Percentiles rank a stretch among this genome's conserved stretches.
Evolutionary conservation across 2,329 filamentous ascomycete genomes (phyloP).

Genomic region (Neoascochyta sp.): DNA sequence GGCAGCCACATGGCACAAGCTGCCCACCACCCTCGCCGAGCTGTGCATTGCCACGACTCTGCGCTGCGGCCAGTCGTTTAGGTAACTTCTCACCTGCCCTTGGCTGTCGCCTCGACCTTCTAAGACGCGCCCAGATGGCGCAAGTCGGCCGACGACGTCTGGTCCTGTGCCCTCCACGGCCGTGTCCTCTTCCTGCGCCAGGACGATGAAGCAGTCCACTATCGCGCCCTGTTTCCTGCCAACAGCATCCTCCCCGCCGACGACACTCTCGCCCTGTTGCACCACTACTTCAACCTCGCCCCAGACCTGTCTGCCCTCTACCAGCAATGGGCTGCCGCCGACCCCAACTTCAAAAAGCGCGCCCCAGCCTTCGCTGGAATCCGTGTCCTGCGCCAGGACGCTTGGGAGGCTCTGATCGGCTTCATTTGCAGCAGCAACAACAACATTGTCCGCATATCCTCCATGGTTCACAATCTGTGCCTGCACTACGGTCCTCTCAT

Average conservation of each 20-base stretch:
- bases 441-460: slow-evolving; percentile 89
- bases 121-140: slow-evolving; percentile 63
- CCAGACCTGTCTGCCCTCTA: slow-evolving; percentile 76
- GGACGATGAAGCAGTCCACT: slow-evolving; percentile 73
- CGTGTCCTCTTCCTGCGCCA: slow-evolving; percentile 83
- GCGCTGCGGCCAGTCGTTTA: slow-evolving; percentile 90
- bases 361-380: slow-evolving; percentile 87
- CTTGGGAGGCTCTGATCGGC: slow-evolving; percentile 88
- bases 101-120: slow-evolving; percentile 1
- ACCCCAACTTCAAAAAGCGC: slow-evolving; percentile 83
- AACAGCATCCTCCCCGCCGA: slow-evolving; percentile 43
- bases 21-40: slow-evolving; percentile 78
- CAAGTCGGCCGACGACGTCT: slow-evolving; percentile 73
- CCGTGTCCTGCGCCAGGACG: slow-evolving; percentile 87
- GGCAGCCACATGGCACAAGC: slow-evolving; percentile 81
- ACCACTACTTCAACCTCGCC: slow-evolving; percentile 81
- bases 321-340: slow-evolving; percentile 77
- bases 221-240: slow-evolving; percentile 62
- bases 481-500: slow-evolving; percentile 76
- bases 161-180: slow-evolving; percentile 83
- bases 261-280: slow-evolving; percentile 71
- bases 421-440: slow-evolving; percentile 99
- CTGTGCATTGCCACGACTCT: slow-evolving; percentile 92
- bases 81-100: slow-evolving; percentile 41
- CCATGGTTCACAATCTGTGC: slow-evolving; percentile 95